Evolutionary conservation across 2,329 filamentous ascomycete species (phyloP).

Genomic region (Magnaporthiopsis incrustans): DNA sequence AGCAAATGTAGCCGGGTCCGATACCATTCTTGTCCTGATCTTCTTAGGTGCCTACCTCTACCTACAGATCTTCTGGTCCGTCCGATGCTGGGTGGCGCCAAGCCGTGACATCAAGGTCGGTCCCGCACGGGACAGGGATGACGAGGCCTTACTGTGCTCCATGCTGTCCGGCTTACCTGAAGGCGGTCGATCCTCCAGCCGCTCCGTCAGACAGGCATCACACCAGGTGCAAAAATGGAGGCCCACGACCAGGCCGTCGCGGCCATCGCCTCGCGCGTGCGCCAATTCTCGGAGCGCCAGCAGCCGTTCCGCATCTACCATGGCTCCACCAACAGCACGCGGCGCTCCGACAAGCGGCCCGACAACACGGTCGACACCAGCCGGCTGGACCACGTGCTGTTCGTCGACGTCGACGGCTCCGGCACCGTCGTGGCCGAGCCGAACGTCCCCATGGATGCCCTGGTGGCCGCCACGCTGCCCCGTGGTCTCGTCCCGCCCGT

Average conservation of each 20-base stretch:
- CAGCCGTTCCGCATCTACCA: conserved; percentile 67
- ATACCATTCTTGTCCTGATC: too few relatives aligned
- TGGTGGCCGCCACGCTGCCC: conserved; percentile 48
- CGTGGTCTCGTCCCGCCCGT: conserved; percentile 53
- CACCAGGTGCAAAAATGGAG: conserved; percentile 24
- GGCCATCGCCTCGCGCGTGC: conserved; percentile 33
- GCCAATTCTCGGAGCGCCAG: conserved; percentile 32
- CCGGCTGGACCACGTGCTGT: conserved; percentile 52
- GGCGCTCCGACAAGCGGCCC: conserved; percentile 39
- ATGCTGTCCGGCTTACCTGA: too few relatives aligned
- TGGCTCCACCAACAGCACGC: conserved; percentile 70
- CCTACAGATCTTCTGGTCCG: too few relatives aligned
- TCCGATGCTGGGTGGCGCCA: too few relatives aligned
- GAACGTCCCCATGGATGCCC: conserved; percentile 59
- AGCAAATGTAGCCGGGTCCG: too few relatives aligned
- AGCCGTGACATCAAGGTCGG: too few relatives aligned
- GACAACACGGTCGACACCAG: conserved; percentile 61
- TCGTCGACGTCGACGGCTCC: conserved; percentile 42
- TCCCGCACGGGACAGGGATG: too few relatives aligned
- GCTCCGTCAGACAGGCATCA: too few relatives aligned
- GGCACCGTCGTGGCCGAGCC: conserved; percentile 50
- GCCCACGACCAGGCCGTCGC: conserved; percentile 36
- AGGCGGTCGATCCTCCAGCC: too few relatives aligned
- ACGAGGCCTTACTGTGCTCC: too few relatives aligned
- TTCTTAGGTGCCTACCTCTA: too few relatives aligned